These are phyloP conservation scores for Ophioceras dolichostomum DNA, from an alignment of 2,329 filamentous ascomycete species.

Conservation along the genomic window DNA sequence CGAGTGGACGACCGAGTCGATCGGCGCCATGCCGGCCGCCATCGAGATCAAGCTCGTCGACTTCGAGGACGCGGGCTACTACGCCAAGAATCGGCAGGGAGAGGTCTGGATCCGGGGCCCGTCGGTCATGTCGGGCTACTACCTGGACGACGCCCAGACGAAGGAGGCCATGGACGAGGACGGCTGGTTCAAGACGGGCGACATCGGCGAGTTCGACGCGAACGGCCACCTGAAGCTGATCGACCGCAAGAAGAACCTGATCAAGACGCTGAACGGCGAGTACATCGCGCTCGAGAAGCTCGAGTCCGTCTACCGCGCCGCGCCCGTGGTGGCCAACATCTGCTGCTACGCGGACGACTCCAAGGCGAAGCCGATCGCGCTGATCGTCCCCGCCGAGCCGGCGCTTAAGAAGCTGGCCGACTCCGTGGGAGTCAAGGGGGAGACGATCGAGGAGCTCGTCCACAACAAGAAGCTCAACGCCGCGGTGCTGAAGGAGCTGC, in stretches of 20 bases:
- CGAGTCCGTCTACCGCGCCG: slow-evolving; percentile 39
- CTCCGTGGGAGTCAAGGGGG: slow-evolving; percentile 31
- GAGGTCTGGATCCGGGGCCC: slow-evolving; percentile 81
- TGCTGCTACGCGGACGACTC: slow-evolving; percentile 40
- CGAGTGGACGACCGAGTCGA: slow-evolving; percentile 62
- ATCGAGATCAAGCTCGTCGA: slow-evolving; percentile 80
- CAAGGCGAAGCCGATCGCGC: slow-evolving; percentile 40
- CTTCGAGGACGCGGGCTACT: slow-evolving; percentile 73
- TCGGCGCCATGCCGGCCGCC: slow-evolving; percentile 62
- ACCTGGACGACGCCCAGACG: slow-evolving; percentile 67
- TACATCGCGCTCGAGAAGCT: slow-evolving; percentile 73
- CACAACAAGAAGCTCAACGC: slow-evolving; percentile 53
- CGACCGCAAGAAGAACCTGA: slow-evolving; percentile 81
- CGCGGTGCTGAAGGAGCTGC: slow-evolving; percentile 52
- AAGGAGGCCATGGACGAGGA: slow-evolving; percentile 55
- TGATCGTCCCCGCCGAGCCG: slow-evolving; percentile 43
- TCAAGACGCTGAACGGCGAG: slow-evolving; percentile 72
- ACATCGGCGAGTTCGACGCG: slow-evolving; percentile 67
- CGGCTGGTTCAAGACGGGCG: slow-evolving; percentile 82
- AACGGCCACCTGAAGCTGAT: slow-evolving; percentile 64
- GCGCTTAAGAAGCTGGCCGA: slow-evolving; percentile 40
- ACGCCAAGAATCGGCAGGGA: slow-evolving; percentile 64
- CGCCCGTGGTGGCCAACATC: slow-evolving; percentile 39
- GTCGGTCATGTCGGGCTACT: slow-evolving; percentile 61
- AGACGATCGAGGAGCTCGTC: slow-evolving; percentile 52